A percentile compares a stretch with the other conserved stretches of the same genome.
Conservation (phyloP, 192 early-diverging fungal species). For the Piromyces finnis region DNA sequence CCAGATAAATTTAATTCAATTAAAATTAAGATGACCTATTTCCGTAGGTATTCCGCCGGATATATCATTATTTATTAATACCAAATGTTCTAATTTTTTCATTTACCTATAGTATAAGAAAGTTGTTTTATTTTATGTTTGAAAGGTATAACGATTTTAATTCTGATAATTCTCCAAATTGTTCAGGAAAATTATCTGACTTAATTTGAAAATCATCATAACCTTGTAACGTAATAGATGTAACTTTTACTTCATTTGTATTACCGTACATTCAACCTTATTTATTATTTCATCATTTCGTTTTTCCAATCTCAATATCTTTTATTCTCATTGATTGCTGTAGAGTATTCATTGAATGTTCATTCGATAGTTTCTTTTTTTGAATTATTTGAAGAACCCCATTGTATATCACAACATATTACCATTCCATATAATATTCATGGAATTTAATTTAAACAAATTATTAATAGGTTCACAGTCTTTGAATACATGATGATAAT, state of each 20-base stretch:
- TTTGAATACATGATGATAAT: not conserved
- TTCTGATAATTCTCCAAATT: not conserved
- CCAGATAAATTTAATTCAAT: not conserved
- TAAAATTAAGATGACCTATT: not conserved
- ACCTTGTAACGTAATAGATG: not conserved
- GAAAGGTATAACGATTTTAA: not conserved
- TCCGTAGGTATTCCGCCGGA: not conserved
- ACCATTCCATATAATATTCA: not conserved
- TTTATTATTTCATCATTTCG: not conserved
- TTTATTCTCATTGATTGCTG: too few relatives aligned
- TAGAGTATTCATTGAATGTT: too few relatives aligned
- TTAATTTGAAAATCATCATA: not conserved
- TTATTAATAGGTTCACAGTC: not conserved
- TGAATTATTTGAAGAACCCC: not conserved
- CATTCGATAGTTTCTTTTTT: too few relatives aligned
- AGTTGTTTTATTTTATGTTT: not conserved
- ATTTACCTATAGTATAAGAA: not conserved
- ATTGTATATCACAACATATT: not conserved
- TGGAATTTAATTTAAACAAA: not conserved
- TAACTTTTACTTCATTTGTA: not conserved
- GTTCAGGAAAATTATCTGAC: not conserved
- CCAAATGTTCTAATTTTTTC: not conserved
- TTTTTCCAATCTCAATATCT: not conserved
- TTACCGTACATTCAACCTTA: not conserved
- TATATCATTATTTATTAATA: not conserved